Conservation (phyloP, 169 alveolate genomes). For the Cytauxzoon felis region DNA sequence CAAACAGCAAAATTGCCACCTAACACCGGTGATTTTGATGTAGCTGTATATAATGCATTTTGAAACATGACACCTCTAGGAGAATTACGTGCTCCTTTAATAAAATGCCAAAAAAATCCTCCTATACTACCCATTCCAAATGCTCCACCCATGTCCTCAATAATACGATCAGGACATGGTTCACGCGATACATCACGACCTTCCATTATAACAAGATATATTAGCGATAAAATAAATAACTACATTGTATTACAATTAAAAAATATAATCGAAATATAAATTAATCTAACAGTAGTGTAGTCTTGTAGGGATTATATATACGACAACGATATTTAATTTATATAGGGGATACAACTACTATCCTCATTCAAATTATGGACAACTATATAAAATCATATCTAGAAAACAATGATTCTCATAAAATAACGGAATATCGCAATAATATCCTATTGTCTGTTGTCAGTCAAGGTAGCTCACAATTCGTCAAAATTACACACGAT, state of each 20-base stretch:
- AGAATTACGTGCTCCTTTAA: conserved; percentile 88
- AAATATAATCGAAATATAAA: too few relatives aligned
- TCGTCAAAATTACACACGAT: conserved; percentile 5
- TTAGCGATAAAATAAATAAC: too few relatives aligned
- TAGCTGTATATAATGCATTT: conserved; percentile 89
- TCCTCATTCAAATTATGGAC: not conserved
- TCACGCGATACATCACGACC: conserved; percentile 85
- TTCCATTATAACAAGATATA: conserved; percentile 58
- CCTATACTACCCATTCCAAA: conserved; percentile 94
- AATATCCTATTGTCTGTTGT: conserved; percentile 29
- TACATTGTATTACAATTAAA: too few relatives aligned
- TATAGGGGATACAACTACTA: conserved; percentile 12
- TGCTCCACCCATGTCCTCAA: conserved; percentile 95
- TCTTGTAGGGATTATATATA: too few relatives aligned
- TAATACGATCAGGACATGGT: conserved; percentile 94
- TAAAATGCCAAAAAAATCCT: conserved; percentile 90
- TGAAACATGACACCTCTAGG: conserved; percentile 84
- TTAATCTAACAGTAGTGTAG: too few relatives aligned
- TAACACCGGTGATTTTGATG: conserved; percentile 88
- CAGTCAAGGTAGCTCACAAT: not conserved
- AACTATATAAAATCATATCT: conserved; percentile 3
- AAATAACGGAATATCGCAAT: conserved; percentile 26
- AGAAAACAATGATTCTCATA: not conserved
- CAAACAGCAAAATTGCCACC: conserved; percentile 95
- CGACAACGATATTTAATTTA: too few relatives aligned